These are phyloP conservation scores for Athelia sp. DNA, from an alignment of 1,284 basidiomycete species.

Conservation along the genomic window DNA sequence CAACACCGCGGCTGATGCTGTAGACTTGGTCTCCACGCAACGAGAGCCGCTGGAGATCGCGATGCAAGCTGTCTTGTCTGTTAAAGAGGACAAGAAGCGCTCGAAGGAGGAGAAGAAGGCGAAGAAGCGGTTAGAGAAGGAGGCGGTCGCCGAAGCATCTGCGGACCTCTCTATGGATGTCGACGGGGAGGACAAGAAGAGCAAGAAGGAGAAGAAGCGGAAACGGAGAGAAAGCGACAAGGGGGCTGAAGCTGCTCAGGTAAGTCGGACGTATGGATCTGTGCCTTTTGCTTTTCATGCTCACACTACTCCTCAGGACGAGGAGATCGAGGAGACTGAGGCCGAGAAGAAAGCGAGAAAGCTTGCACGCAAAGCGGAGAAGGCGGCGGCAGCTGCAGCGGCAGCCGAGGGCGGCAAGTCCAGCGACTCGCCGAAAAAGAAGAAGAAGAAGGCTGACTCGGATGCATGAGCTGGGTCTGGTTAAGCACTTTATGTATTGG, in stretches of 20 bases:
- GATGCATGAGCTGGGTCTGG: too few relatives aligned
- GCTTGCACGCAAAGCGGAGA: constrained; percentile 68
- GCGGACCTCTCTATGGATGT: constrained; percentile 38
- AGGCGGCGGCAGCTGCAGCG: constrained; percentile 46
- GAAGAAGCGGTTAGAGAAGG: constrained; percentile 64
- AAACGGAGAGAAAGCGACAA: constrained; percentile 62
- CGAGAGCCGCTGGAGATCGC: constrained; percentile 69
- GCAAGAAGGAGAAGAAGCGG: constrained; percentile 66
- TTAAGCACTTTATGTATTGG: too few relatives aligned
- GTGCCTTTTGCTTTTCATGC: neutral
- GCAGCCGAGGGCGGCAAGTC: constrained; percentile 28
- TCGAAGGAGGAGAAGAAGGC: constrained; percentile 76
- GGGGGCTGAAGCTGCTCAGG: constrained; percentile 35
- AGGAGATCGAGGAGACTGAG: constrained; percentile 53
- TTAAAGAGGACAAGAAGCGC: constrained; percentile 74
- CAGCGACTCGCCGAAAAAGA: constrained; percentile 68
- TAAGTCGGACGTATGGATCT: constrained; percentile 16
- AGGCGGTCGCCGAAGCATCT: constrained; percentile 35
- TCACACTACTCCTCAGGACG: neutral
- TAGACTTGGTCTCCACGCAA: constrained; percentile 80
- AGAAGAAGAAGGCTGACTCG: constrained; percentile 54
- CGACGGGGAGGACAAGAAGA: constrained; percentile 42
- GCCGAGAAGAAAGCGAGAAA: constrained; percentile 71
- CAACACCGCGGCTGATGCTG: constrained; percentile 76
- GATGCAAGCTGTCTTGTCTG: constrained; percentile 60